phyloP scores from a whole-genome alignment of 495 filamentous ascomycete species.

The Halenospora varia region DNA sequence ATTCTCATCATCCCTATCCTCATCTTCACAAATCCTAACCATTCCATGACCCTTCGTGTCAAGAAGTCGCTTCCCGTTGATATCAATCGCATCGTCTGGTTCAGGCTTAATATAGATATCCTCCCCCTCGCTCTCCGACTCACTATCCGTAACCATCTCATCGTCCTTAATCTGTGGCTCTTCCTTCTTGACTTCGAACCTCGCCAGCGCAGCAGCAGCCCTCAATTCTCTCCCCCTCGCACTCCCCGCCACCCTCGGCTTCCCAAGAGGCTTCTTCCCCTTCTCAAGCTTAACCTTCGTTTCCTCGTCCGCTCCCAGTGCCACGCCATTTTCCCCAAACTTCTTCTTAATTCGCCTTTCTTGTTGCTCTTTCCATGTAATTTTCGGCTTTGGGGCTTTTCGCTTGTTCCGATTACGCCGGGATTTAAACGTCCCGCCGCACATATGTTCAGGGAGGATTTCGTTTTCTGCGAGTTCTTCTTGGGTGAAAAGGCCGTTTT shows the following conservation, averaged over 20 bases:
- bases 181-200: constrained; percentile 59
- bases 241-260: constrained; percentile 68
- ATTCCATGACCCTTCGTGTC: constrained; percentile 57
- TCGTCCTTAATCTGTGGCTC: constrained; percentile 19
- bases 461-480: constrained; percentile 46
- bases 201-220: constrained; percentile 69
- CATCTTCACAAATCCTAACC: constrained; percentile 69
- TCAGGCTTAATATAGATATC: constrained; percentile 22
- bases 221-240: constrained; percentile 67
- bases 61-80: constrained; percentile 54
- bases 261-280: constrained; percentile 44
- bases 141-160: constrained; percentile 22
- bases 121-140: constrained; percentile 18
- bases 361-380: constrained; percentile 58
- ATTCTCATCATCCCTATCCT: constrained; percentile 37
- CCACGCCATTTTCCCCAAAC: constrained; percentile 64
- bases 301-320: constrained; percentile 62
- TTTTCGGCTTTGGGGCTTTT: constrained; percentile 38
- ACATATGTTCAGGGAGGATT: constrained; percentile 58
- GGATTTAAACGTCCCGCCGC: constrained; percentile 64
- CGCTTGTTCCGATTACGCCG: constrained; percentile 47
- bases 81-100: constrained; percentile 42
- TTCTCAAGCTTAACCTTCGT: constrained; percentile 60
- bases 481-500: constrained; percentile 52
- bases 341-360: constrained; percentile 66